Percentiles rank a stretch among this genome's conserved stretches.
These are phyloP conservation scores for Fusarium liriodendri DNA, from an alignment of 2,329 filamentous ascomycete species.

Conservation along the genomic window DNA sequence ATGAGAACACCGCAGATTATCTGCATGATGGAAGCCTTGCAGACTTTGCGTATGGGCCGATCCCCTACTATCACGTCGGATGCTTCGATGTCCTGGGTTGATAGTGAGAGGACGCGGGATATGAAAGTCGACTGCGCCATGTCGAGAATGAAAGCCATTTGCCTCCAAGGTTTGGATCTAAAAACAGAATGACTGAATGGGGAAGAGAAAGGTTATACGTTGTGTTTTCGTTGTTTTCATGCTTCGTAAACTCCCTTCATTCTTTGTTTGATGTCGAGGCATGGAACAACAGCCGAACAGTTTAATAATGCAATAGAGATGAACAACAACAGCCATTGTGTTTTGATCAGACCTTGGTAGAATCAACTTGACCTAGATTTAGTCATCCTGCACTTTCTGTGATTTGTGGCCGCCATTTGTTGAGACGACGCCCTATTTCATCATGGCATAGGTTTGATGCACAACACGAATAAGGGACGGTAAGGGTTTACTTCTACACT, in stretches of 20 bases:
- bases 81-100: neutral
- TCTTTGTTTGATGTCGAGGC: neutral
- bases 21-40: neutral
- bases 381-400: no score
- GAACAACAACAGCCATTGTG: no score
- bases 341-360: no score
- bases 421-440: neutral
- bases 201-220: no score
- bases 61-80: neutral
- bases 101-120: neutral
- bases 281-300: neutral
- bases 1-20: neutral
- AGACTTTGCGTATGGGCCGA: neutral
- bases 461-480: neutral
- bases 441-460: neutral
- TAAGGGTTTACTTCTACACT: neutral
- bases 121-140: neutral
- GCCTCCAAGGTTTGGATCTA: no score
- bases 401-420: neutral
- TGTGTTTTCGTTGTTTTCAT: neutral
- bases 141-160: neutral
- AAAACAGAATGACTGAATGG: no score
- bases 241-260: neutral
- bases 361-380: no score
- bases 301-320: neutral